Percentiles rank a stretch among this genome's conserved stretches.
Conservation (phyloP, 352 stramenopile genomes). For the Phytophthora aleatoria region DNA sequence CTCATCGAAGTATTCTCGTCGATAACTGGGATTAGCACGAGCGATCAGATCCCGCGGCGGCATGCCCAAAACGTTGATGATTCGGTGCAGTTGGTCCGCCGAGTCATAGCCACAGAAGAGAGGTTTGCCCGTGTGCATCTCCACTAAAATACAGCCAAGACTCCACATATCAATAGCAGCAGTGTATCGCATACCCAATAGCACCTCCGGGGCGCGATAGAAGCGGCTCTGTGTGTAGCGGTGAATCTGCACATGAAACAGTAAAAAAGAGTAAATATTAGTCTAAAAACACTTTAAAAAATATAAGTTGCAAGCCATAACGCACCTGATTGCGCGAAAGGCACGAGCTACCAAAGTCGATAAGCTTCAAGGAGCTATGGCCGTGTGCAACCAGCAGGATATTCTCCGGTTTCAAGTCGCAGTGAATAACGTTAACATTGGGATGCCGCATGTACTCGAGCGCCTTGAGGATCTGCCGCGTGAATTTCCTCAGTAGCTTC, state of each 20-base stretch:
- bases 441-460: slow-evolving; percentile 85
- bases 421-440: slow-evolving; percentile 98
- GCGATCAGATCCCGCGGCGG: slow-evolving; percentile 92
- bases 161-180: slow-evolving; percentile 91
- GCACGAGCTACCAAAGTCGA: slow-evolving; percentile 99
- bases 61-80: slow-evolving; percentile 96
- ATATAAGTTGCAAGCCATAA: background rate
- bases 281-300: background rate
- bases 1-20: slow-evolving; percentile 94
- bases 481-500: slow-evolving; percentile 96
- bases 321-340: slow-evolving; percentile 89
- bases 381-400: slow-evolving; percentile 95
- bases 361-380: slow-evolving; percentile 97
- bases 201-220: slow-evolving; percentile 93
- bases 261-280: slow-evolving; percentile 1
- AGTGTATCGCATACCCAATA: slow-evolving; percentile 84
- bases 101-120: slow-evolving; percentile 97
- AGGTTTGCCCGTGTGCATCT: slow-evolving; percentile 98
- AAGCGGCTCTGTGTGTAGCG: slow-evolving; percentile 99
- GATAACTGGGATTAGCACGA: slow-evolving; percentile 76
- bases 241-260: slow-evolving; percentile 81
- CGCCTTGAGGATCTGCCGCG: slow-evolving; percentile 94
- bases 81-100: slow-evolving; percentile 97
- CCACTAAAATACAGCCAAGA: slow-evolving; percentile 89
- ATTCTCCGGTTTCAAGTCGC: slow-evolving; percentile 99